Conservation (phyloP, 352 stramenopile genomes). For the Pythium monospermum region DNA sequence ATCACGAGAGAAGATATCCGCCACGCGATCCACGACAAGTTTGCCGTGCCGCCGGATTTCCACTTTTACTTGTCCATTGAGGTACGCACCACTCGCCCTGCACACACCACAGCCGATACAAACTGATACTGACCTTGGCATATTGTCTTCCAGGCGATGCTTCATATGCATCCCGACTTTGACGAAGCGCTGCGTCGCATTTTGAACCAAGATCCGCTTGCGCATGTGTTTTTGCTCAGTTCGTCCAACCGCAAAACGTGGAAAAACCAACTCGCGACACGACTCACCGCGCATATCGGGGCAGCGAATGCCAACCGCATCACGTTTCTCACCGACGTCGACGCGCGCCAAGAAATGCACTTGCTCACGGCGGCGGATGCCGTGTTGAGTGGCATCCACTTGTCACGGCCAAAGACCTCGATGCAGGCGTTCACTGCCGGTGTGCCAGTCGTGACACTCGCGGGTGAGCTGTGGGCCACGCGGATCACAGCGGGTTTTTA, state of each 20-base stretch:
- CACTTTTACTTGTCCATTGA: slow-evolving; percentile 63
- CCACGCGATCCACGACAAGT: slow-evolving; percentile 44
- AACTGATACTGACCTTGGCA: neutral
- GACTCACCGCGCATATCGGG: slow-evolving; percentile 32
- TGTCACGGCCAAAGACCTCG: slow-evolving; percentile 39
- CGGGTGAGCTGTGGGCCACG: slow-evolving; percentile 51
- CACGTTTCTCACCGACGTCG: slow-evolving; percentile 57
- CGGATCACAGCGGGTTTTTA: slow-evolving; percentile 65
- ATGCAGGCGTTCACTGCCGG: slow-evolving; percentile 57
- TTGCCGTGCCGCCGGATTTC: slow-evolving; percentile 44
- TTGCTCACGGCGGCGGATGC: slow-evolving; percentile 51
- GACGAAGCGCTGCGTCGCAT: slow-evolving; percentile 44
- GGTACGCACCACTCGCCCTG: slow-evolving; percentile 23
- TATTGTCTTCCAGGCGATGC: slow-evolving; percentile 39
- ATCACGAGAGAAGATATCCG: slow-evolving; percentile 40
- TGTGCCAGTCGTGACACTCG: slow-evolving; percentile 60
- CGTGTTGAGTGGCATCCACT: slow-evolving; percentile 50
- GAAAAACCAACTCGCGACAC: slow-evolving; percentile 41
- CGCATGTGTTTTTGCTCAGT: slow-evolving; percentile 56
- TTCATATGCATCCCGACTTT: slow-evolving; percentile 75
- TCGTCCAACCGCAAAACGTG: slow-evolving; percentile 48
- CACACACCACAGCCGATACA: neutral
- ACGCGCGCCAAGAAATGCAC: slow-evolving; percentile 44
- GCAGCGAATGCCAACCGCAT: slow-evolving; percentile 25
- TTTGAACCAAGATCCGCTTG: slow-evolving; percentile 36